phyloP scores from a whole-genome alignment of 1,284 basidiomycete species.

The Ustilago xerochloae region DNA sequence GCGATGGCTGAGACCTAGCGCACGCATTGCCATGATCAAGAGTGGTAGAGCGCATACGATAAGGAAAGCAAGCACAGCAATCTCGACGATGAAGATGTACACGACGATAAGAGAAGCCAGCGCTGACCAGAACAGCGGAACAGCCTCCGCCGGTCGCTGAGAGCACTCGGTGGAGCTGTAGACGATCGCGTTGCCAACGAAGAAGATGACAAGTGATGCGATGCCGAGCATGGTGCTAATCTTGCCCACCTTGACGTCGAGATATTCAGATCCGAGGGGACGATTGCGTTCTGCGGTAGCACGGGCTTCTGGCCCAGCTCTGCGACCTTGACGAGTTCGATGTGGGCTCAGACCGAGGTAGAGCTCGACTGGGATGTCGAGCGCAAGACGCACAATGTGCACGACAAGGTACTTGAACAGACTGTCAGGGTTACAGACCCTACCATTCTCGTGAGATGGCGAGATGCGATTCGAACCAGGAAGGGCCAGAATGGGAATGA shows the following conservation, averaged over 20 bases:
- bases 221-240: constrained; percentile 54
- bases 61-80: constrained; percentile 49
- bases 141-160: constrained; percentile 45
- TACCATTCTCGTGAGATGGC: constrained; percentile 15
- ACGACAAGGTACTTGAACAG: constrained; percentile 59
- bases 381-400: constrained; percentile 48
- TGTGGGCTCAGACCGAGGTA: constrained; percentile 59
- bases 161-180: constrained; percentile 56
- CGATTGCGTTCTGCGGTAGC: constrained; percentile 48
- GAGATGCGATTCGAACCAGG: constrained; percentile 29
- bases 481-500: constrained; percentile 33
- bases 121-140: constrained; percentile 53
- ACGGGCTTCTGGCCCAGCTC: constrained; percentile 42
- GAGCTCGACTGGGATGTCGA: constrained; percentile 52
- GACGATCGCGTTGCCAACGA: constrained; percentile 59
- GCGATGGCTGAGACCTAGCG: constrained; percentile 44
- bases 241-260: constrained; percentile 47
- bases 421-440: constrained; percentile 46
- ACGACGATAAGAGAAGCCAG: constrained; percentile 49
- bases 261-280: constrained; percentile 41
- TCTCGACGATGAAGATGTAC: constrained; percentile 57
- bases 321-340: constrained; percentile 39
- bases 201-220: constrained; percentile 51
- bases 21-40: constrained; percentile 50
- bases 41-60: constrained; percentile 58